phyloP scores from a whole-genome alignment of 495 filamentous ascomycete genomes.

The Cenococcum geophilum region DNA sequence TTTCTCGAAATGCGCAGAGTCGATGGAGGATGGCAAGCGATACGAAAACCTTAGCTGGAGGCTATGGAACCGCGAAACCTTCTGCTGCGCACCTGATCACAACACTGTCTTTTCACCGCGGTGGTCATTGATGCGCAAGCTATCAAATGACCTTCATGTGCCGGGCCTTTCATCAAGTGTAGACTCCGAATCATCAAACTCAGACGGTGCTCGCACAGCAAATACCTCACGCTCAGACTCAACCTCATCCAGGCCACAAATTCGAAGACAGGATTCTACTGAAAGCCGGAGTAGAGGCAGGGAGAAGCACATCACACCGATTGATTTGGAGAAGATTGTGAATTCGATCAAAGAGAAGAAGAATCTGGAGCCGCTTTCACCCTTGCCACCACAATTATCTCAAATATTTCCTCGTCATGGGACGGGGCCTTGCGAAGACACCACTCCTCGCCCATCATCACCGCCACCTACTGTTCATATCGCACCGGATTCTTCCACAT shows the following conservation, averaged over 20 bases:
- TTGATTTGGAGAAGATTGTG: constrained; percentile 84
- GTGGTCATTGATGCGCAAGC: constrained; percentile 43
- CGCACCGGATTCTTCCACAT: constrained; percentile 37
- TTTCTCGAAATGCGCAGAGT: constrained; percentile 91
- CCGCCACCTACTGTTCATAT: constrained; percentile 16
- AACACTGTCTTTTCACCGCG: constrained; percentile 44
- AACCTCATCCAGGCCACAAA: constrained; percentile 53
- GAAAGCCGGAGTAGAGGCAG: constrained; percentile 57
- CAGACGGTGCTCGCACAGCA: constrained; percentile 64
- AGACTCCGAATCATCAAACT: constrained; percentile 70
- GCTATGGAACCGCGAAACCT: constrained; percentile 91
- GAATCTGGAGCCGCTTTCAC: constrained; percentile 53
- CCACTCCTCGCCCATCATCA: constrained; percentile 31
- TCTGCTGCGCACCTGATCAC: constrained; percentile 76
- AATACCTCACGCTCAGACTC: constrained; percentile 49
- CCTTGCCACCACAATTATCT: constrained; percentile 40
- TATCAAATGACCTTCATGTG: constrained; percentile 37
- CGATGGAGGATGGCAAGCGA: constrained; percentile 85
- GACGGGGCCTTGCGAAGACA: constrained; percentile 38
- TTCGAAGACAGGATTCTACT: constrained; percentile 49
- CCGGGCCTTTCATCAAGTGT: constrained; percentile 89
- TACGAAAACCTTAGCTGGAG: constrained; percentile 95
- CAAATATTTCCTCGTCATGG: constrained; percentile 26
- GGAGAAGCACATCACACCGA: constrained; percentile 85
- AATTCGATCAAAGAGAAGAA: constrained; percentile 77